Conservation (phyloP, 2,329 filamentous ascomycete species). For the Pestalotiopsis sp. region DNA sequence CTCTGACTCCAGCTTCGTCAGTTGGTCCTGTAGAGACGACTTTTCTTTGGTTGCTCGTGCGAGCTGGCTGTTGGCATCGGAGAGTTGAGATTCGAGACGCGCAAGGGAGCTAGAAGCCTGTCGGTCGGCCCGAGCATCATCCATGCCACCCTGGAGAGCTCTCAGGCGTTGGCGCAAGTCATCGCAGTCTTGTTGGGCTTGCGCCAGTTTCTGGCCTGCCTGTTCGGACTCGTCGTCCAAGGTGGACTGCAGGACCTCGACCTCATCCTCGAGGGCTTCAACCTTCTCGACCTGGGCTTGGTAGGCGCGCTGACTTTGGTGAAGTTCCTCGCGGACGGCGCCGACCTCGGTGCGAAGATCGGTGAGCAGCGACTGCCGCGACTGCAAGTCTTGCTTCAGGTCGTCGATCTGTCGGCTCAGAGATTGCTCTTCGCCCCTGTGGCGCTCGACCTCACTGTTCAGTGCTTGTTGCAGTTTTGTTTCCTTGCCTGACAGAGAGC, state of each 20-base stretch:
- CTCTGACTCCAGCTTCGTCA: slow-evolving; percentile 61
- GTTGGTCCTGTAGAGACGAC: slow-evolving; percentile 64
- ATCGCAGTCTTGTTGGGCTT: slow-evolving; percentile 48
- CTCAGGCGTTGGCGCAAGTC: slow-evolving; percentile 37
- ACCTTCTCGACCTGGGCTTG: slow-evolving; percentile 66
- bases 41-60: slow-evolving; percentile 62
- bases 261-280: slow-evolving; percentile 72
- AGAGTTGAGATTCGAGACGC: slow-evolving; percentile 57
- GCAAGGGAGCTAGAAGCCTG: slow-evolving; percentile 42
- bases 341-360: slow-evolving; percentile 69
- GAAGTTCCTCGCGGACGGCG: slow-evolving; percentile 67
- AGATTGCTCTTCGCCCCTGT: slow-evolving; percentile 70
- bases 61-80: slow-evolving; percentile 61
- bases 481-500: slow-evolving; percentile 69
- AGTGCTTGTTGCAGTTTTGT: slow-evolving; percentile 68
- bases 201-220: slow-evolving; percentile 49
- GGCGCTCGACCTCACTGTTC: slow-evolving; percentile 71
- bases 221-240: slow-evolving; percentile 68
- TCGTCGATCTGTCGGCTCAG: slow-evolving; percentile 75
- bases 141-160: slow-evolving; percentile 23
- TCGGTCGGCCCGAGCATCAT: slow-evolving; percentile 4
- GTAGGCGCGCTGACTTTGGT: slow-evolving; percentile 67
- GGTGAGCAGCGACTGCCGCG: slow-evolving; percentile 67
- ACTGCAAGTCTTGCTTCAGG: slow-evolving; percentile 70
- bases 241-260: slow-evolving; percentile 71